Evolutionary conservation across 176 grass and related monocot genomes (phyloP).

Genomic region (Luzula sylvatica): DNA sequence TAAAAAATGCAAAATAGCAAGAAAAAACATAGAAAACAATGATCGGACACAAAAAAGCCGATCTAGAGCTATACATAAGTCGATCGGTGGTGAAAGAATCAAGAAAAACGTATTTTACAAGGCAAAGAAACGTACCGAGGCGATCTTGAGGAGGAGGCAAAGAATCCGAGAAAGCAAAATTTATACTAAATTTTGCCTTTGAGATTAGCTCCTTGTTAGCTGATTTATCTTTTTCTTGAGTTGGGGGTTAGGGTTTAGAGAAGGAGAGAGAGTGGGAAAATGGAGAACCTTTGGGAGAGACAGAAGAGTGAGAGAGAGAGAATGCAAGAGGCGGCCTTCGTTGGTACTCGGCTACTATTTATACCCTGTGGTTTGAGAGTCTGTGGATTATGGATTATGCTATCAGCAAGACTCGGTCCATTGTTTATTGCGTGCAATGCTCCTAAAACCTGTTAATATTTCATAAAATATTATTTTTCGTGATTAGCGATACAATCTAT

Average conservation of each 20-base stretch:
- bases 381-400: background rate
- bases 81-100: constrained; percentile 6
- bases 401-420: background rate
- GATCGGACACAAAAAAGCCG: background rate
- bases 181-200: background rate
- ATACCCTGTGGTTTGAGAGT: constrained; percentile 18
- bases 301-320: background rate
- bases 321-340: background rate
- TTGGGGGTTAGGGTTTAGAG: constrained; percentile 12
- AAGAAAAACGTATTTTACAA: background rate
- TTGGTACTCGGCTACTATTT: constrained; percentile 19
- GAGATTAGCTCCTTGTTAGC: background rate
- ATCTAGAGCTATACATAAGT: constrained; percentile 9
- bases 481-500: too few species aligned
- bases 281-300: constrained; percentile 2
- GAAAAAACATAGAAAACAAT: background rate
- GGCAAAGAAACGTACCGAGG: constrained; percentile 15
- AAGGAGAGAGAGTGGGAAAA: background rate
- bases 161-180: constrained; percentile 7
- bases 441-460: too few species aligned
- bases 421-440: background rate
- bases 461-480: too few species aligned
- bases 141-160: background rate
- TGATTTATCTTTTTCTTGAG: background rate
- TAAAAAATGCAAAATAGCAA: constrained; percentile 7